Evolutionary conservation across 1,284 basidiomycete species (phyloP), one percentile per base, ranked within the genome.

Genomic region (Pterulicium gracile): DNA sequence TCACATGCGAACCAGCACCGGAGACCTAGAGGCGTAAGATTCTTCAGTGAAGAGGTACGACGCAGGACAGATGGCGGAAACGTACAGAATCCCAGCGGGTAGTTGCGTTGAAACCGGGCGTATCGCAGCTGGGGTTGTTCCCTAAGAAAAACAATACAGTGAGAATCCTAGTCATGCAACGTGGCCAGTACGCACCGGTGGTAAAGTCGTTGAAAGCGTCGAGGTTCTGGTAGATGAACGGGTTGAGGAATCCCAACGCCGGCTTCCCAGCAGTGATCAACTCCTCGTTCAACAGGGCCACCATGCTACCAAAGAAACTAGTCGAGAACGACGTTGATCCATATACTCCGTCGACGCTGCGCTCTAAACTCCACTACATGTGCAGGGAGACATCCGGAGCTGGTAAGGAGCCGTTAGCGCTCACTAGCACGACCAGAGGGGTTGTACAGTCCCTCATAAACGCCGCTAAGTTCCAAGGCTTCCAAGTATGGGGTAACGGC

Each of bases 211-310:
- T 72, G 53, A 74, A 60, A 4, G 59, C 69, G 7, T 46, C 47
- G 13, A 47, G 41, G 40, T 55, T 52, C 17, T 46, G 43, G 59
- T 76, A 75, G 34, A 76, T 55, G 47, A 69, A 61, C 3, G 73
- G 72, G 59, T 75, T 75, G 17, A 75, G 48, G 62, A 70, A 76
- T 3, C 73, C 73, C 2, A 75, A 60, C 15, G 62, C 51, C 4
- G 57, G 43, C 43, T 62, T 59, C 17, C 66, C 65, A 18, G 57
- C 54, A 2, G 56, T 49, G 18, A 67, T 47, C 19, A 64, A 61
- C 20, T 59, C 59, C 50, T 71, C 69, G 55, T 75, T 75, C 20
- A 76, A 51, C 43, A 72, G 56, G 0, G 67, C 60, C 39, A 76
- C 55, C 47, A 75, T 56, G 42, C 61, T 60, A 12, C 67, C 61